Conservation (phyloP, 1,284 basidiomycete species). For the Rhodotorula sp. region DNA sequence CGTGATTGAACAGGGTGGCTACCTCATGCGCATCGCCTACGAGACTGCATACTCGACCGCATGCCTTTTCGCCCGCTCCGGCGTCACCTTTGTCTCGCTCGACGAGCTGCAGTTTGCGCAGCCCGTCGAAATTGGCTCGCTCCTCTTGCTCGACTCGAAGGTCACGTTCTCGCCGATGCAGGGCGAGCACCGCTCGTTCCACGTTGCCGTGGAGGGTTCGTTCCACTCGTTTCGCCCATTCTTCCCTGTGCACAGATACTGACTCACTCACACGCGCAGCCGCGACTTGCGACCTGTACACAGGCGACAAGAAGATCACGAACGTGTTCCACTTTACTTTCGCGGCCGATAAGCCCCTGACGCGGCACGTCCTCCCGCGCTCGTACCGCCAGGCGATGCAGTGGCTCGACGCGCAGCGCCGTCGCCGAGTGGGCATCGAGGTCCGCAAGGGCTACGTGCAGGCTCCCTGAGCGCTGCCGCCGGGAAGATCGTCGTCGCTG, state of each 20-base stretch:
- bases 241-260: not conserved
- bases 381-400: conserved; percentile 34
- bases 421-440: conserved; percentile 30
- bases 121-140: conserved; percentile 43
- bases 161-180: conserved; percentile 39
- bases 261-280: not conserved
- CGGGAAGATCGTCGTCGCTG: not conserved
- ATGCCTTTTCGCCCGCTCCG: conserved; percentile 47
- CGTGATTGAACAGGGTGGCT: conserved; percentile 15
- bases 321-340: conserved; percentile 46
- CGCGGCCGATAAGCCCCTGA: conserved; percentile 30
- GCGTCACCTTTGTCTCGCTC: conserved; percentile 51
- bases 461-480: not conserved
- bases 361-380: conserved; percentile 42
- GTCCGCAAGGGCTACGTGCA: conserved; percentile 25
- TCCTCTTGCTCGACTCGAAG: conserved; percentile 36
- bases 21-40: conserved; percentile 46
- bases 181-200: conserved; percentile 32
- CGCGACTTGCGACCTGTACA: conserved; percentile 27
- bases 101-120: conserved; percentile 46
- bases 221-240: too few species aligned
- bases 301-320: conserved; percentile 41
- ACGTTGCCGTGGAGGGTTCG: conserved; percentile 30
- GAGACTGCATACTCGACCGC: conserved; percentile 51
- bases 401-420: conserved; percentile 40